phyloP scores from a whole-genome alignment of 257 asterid genomes.

The Solanum bukasovii region DNA sequence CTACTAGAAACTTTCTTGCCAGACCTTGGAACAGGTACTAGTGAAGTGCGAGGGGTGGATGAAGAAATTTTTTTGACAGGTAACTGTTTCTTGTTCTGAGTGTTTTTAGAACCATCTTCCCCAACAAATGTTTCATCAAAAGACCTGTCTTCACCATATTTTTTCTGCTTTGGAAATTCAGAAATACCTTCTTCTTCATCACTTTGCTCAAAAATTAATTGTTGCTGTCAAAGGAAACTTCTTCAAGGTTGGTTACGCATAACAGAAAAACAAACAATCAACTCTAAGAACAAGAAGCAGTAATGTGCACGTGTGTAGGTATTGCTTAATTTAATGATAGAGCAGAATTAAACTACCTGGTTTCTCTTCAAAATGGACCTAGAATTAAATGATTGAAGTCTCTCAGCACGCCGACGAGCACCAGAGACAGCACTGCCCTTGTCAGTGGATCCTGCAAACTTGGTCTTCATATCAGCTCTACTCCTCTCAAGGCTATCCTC shows the following conservation, averaged over 20 bases:
- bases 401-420: slow-evolving; percentile 56
- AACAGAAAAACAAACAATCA: slow-evolving; percentile 22
- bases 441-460: slow-evolving; percentile 43
- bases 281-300: slow-evolving; percentile 2
- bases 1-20: slow-evolving; percentile 35
- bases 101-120: slow-evolving; percentile 30
- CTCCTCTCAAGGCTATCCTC: slow-evolving; percentile 76
- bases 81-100: slow-evolving; percentile 41
- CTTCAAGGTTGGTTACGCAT: slow-evolving; percentile 33
- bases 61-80: slow-evolving; percentile 38
- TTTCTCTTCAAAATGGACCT: slow-evolving; percentile 44
- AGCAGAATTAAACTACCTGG: slow-evolving; percentile 54
- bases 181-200: slow-evolving; percentile 41
- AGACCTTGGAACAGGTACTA: slow-evolving; percentile 42
- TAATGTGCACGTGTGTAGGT: neutral
- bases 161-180: slow-evolving; percentile 34
- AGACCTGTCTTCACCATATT: slow-evolving; percentile 25
- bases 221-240: slow-evolving; percentile 58
- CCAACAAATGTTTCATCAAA: slow-evolving; percentile 30
- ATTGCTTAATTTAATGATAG: neutral
- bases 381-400: slow-evolving; percentile 61
- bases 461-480: slow-evolving; percentile 70
- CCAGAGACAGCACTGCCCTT: slow-evolving; percentile 28
- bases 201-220: slow-evolving; percentile 56
- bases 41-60: slow-evolving; percentile 44